Base-by-base conservation (phyloP, 257 asterid species). In the Henckelia pumila region DNA sequence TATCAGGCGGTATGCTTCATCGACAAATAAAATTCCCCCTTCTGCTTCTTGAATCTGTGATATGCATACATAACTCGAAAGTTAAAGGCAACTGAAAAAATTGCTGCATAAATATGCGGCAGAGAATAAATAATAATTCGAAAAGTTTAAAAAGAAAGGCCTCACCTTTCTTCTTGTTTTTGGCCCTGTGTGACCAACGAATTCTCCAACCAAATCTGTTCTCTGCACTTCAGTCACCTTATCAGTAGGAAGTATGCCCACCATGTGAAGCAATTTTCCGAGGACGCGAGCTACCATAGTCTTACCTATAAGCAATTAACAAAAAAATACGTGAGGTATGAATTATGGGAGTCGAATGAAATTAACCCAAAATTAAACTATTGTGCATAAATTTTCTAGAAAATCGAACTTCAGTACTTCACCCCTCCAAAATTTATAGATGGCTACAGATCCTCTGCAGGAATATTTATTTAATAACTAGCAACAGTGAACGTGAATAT, bases 21-120 rank as follows among this genome's bases (percentile, higher is more conserved):
- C 98, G 40, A 93, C 94, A 61, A 93, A 89, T 59, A 93, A 82
- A 83, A 93, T 87, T 21, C 98, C 98, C 16, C 97, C 98, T 76
- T 88, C 92, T 1, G 97, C 95, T 85, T 92, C 96, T 82, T 83
- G 80, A 61, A 91, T 85, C 96, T 91, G 73, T 69, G 32, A 71
- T 28, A 68, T 67, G 57, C 61, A 56, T 35, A 69, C n/a, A n/a
- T 35, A 25, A 25, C 26, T 37, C 11, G 49, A 1, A 25, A 3
- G 65, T 8, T 61, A 40, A n/a, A 25, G 7, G 49, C 40, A 6
- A 20, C 13, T 16, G 29, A 59, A 19, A 25, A 19, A 25, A 24
- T 13, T 25, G 1, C 4, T 11, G 0, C 35, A 25, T 59, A 28
- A 7, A 59, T 37, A 11, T 37, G 17, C 4, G 17, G 17, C 49